Base-by-base conservation (phyloP, 2,329 filamentous ascomycete genomes). In the Claviceps purpurea region DNA sequence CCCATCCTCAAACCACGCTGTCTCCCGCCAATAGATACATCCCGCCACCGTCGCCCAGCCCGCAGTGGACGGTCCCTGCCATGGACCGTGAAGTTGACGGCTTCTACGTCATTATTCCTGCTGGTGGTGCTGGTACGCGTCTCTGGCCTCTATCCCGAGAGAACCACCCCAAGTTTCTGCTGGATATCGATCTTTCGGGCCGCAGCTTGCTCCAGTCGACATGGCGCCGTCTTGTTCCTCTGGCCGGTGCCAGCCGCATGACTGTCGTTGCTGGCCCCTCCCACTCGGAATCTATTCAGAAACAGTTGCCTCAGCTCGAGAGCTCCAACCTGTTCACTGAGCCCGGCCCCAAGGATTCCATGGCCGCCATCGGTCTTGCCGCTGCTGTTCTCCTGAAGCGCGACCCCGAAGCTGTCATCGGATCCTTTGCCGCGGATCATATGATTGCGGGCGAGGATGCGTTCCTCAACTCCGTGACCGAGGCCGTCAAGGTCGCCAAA, bases 391-490 rank as follows among this genome's bases (percentile, higher is more conserved):
- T 61, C 30, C 51, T 58, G 41, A 51, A 59, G 38, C 58, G 59
- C 37, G 58, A 61, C 18, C 57, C 55, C 13, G 56, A 60, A 7
- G 59, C 59, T 20, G 50, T 61, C 43, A 60, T 61, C 30, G 59
- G 59, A 37, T 61, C 59, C 4, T 61, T 61, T 44, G 59, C 59
- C 39, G 59, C 59, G 18, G 59, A 61, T 50, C 59, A 61, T 47
- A 61, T 61, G 59, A 61, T 61, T 41, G 60, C 59, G 26, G 59
- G 59, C 37, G 59, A 61, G 48, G 59, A 61, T 34, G 59, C 59
- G 11, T 61, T 61, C 53, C 57, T 60, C 43, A 55, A 54, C 42
- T 59, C 59, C 5, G 59, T 61, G 26, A 56, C 57, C 14, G 59
- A 61, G 53, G 59, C 59, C 20, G 59, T 60, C 50, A 56, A 59